Conservation (phyloP, 2,329 filamentous ascomycete species). For the Colletotrichum liaoningense region DNA sequence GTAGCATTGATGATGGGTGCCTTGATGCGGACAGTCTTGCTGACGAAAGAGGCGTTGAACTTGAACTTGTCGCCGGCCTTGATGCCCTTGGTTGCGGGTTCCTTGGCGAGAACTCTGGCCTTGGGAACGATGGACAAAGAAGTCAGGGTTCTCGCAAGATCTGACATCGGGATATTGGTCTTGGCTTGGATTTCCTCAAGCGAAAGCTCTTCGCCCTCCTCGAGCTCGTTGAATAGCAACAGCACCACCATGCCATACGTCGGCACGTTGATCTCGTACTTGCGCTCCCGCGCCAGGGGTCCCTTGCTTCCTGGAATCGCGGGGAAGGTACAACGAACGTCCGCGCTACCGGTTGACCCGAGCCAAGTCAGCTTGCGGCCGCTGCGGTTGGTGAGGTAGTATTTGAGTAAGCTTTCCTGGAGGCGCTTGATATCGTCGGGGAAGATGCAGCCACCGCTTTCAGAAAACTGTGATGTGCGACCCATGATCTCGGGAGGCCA, state of each 20-base stretch:
- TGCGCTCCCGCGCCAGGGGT: constrained; percentile 70
- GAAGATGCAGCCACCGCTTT: constrained; percentile 72
- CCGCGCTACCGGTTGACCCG: constrained; percentile 78
- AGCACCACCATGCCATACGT: constrained; percentile 94
- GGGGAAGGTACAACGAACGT: constrained; percentile 84
- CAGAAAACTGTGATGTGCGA: constrained; percentile 62
- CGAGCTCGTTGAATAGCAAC: constrained; percentile 86
- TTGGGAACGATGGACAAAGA: constrained; percentile 87
- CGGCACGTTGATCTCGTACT: constrained; percentile 91
- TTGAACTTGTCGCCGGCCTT: constrained; percentile 82
- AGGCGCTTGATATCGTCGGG: constrained; percentile 79
- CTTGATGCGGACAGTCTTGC: constrained; percentile 88
- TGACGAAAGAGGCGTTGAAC: constrained; percentile 85
- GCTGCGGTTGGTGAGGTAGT: constrained; percentile 87
- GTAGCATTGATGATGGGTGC: constrained; percentile 84
- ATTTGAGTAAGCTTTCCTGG: constrained; percentile 87
- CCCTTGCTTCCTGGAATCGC: constrained; percentile 77
- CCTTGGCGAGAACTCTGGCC: constrained; percentile 82
- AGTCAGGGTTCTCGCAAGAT: constrained; percentile 82
- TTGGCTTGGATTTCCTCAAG: constrained; percentile 85
- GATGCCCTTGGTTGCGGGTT: constrained; percentile 81
- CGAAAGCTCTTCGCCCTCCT: constrained; percentile 59
- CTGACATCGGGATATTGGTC: constrained; percentile 81
- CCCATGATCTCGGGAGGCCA: constrained; percentile 95
- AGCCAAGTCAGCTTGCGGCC: constrained; percentile 91